phyloP scores from a whole-genome alignment of 352 stramenopile species.

The Pythium aphanidermatum region DNA sequence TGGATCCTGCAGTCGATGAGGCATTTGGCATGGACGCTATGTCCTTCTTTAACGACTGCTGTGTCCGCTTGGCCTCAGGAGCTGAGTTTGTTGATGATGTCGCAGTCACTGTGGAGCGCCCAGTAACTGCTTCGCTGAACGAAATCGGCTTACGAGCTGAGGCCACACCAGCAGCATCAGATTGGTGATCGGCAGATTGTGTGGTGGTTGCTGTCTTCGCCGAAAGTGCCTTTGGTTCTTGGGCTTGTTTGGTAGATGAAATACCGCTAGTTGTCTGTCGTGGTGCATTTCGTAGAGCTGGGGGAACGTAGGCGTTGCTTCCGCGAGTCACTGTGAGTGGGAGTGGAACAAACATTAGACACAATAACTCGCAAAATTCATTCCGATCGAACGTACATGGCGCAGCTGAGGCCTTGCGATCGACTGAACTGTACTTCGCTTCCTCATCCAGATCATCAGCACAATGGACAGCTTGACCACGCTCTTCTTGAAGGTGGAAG shows the following conservation, averaged over 20 bases:
- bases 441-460: conserved; percentile 92
- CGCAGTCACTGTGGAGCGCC: conserved; percentile 25
- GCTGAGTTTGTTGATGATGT: no score
- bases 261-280: conserved; percentile 32
- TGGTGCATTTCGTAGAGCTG: conserved; percentile 47
- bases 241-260: conserved; percentile 2
- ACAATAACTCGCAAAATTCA: neutral
- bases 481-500: conserved; percentile 95
- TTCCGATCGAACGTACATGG: neutral
- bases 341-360: neutral
- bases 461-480: conserved; percentile 62
- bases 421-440: conserved; percentile 93
- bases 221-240: conserved; percentile 4
- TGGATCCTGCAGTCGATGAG: neutral
- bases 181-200: neutral
- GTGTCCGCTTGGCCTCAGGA: conserved; percentile 10
- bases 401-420: conserved; percentile 30
- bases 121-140: conserved; percentile 65
- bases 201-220: neutral
- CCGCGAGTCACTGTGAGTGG: conserved; percentile 15
- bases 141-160: conserved; percentile 42
- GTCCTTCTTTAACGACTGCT: conserved; percentile 12
- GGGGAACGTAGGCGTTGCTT: conserved; percentile 58
- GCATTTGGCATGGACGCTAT: conserved; percentile 1
- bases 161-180: neutral